Evolutionary conservation across 1,139 yeast genomes (phyloP), one percentile per base, ranked within the genome.

Genomic region (Nakaseomyces kungkrabaensis): DNA sequence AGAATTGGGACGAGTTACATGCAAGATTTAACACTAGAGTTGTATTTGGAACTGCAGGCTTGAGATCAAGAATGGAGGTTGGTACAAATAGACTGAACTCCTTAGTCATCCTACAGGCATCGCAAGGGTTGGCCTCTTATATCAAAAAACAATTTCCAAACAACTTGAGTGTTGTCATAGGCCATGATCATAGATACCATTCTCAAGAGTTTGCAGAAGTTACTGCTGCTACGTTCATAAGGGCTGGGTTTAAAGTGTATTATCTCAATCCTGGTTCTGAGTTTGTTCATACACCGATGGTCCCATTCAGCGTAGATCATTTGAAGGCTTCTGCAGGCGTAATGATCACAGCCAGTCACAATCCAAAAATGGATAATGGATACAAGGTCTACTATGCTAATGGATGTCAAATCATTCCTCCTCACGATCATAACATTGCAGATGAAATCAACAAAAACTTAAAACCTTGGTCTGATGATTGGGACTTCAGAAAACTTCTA

Each of bases 341-440:
- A 1, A 92, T 92, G 97, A 80, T 92, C 45, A 92, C 98, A 0
- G 97, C 98, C 0, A 86, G 96, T 49, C 98, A 92, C 67, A 92
- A 92, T 62, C 97, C 97, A 0, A 94, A 92, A 11, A 73, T 75
- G 55, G 97, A 90, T 64, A 92, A 92, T 62, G 98, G 98, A 0
- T 92, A 88, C 69, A 92, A 92, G 63, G 97, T 92, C 0, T 90
- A 92, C 70, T 88, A 94, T 78, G 73, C 76, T 13, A 92, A 92
- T 62, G 97, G 97, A 5, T 90, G 97, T 66, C 97, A 92, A 66
- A 92, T 92, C 55, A 88, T 90, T 47, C 94, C 97, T 0, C 97
- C 97, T 0, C 87, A 84, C 61, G 97, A 92, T 61, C 59, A 62
- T 4, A 81, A 76, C 1, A 92, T 92, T 56, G 90, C 96, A 5